These are phyloP conservation scores for Wallemia mellicola DNA, from an alignment of 1,284 basidiomycete genomes.

Conservation along the genomic window DNA sequence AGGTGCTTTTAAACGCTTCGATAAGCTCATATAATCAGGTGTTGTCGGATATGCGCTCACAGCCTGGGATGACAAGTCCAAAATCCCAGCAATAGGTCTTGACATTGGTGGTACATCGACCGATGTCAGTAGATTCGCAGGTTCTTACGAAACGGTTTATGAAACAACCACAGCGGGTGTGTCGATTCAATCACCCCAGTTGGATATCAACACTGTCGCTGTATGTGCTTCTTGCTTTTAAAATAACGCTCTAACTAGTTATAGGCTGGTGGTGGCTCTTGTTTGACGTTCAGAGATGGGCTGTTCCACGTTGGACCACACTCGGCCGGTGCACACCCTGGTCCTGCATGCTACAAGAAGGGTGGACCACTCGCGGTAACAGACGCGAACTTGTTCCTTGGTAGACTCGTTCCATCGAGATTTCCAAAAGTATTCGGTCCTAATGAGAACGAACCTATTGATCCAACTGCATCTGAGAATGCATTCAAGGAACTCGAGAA, in stretches of 20 bases:
- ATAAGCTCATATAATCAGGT: too few relatives aligned
- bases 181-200: slow-evolving; percentile 57
- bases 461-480: slow-evolving; percentile 29
- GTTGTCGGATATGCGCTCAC: slow-evolving; percentile 65
- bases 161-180: slow-evolving; percentile 77
- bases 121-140: slow-evolving; percentile 63
- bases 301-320: slow-evolving; percentile 55
- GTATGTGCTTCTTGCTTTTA: background rate
- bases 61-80: slow-evolving; percentile 37
- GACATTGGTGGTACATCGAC: slow-evolving; percentile 69
- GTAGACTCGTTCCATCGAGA: slow-evolving; percentile 39
- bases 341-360: slow-evolving; percentile 58
- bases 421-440: slow-evolving; percentile 72
- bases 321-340: slow-evolving; percentile 55
- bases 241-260: slow-evolving; percentile 15
- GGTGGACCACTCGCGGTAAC: slow-evolving; percentile 58
- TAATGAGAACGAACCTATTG: slow-evolving; percentile 49
- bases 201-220: slow-evolving; percentile 44
- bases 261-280: slow-evolving; percentile 60
- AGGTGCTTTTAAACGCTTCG: too few relatives aligned
- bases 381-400: slow-evolving; percentile 56
- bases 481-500: slow-evolving; percentile 34
- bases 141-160: slow-evolving; percentile 57
- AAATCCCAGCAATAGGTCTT: slow-evolving; percentile 45
- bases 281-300: slow-evolving; percentile 47